Percentiles rank a stretch among this genome's conserved stretches.
Evolutionary conservation across 176 grass and related monocot genomes (phyloP).

Genomic region (Sorghum bicolor): Sorghum_bicolor_NCBIv3 NC_012875.2:45247001-45247500

Average conservation of each 20-base stretch:
- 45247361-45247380: conserved; percentile 19
- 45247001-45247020: no score
- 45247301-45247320: conserved; percentile 10
- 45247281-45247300: not conserved
- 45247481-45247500: no score
- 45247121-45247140: not conserved
- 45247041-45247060: not conserved
- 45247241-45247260: not conserved
- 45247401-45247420: not conserved
- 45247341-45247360: not conserved
- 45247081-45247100: not conserved
- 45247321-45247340: not conserved
- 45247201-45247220: not conserved
- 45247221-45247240: not conserved
- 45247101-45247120: not conserved
- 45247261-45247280: not conserved
- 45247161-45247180: conserved; percentile 21
- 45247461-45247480: no score
- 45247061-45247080: not conserved
- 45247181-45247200: no score
- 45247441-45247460: no score
- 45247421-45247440: no score
- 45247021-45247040: not conserved
- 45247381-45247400: not conserved
- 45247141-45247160: not conserved